phyloP scores from a whole-genome alignment of 306 rosid genomes.

The Lagenaria siceraria region DNA sequence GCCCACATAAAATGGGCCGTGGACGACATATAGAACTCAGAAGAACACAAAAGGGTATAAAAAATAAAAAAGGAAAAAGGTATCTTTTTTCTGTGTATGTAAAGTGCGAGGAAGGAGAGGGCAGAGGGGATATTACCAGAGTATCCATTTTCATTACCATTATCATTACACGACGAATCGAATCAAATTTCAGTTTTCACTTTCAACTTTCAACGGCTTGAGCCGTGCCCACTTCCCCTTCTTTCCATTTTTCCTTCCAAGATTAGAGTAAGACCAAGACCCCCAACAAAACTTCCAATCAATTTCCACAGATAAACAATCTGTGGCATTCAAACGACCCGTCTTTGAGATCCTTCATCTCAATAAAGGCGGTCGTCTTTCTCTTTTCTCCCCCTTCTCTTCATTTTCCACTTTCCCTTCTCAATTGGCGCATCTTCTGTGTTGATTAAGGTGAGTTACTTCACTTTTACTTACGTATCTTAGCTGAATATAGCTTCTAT shows the following conservation, averaged over 20 bases:
- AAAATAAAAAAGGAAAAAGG: background rate
- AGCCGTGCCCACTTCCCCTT: background rate
- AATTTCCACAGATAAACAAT: slow-evolving; percentile 15
- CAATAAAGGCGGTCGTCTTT: background rate
- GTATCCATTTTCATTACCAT: background rate
- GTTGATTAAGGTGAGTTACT: slow-evolving; percentile 10
- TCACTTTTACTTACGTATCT: background rate
- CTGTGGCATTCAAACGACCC: slow-evolving; percentile 28
- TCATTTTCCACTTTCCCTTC: background rate
- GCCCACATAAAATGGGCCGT: background rate
- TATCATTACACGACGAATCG: background rate
- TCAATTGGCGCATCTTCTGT: background rate
- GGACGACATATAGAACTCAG: background rate
- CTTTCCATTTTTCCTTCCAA: background rate
- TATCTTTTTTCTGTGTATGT: background rate
- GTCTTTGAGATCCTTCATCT: slow-evolving; percentile 3
- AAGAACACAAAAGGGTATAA: background rate
- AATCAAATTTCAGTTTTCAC: background rate
- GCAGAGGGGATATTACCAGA: background rate
- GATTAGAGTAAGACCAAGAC: background rate
- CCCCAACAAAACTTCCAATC: background rate
- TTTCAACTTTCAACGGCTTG: background rate
- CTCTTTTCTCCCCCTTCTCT: background rate
- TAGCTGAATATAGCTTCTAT: background rate
- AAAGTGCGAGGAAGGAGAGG: background rate